Percentiles rank a stretch among this genome's conserved stretches.
Conservation (phyloP, 164 flowering plant species). For the grape (Vitis vinifera) region DNA sequence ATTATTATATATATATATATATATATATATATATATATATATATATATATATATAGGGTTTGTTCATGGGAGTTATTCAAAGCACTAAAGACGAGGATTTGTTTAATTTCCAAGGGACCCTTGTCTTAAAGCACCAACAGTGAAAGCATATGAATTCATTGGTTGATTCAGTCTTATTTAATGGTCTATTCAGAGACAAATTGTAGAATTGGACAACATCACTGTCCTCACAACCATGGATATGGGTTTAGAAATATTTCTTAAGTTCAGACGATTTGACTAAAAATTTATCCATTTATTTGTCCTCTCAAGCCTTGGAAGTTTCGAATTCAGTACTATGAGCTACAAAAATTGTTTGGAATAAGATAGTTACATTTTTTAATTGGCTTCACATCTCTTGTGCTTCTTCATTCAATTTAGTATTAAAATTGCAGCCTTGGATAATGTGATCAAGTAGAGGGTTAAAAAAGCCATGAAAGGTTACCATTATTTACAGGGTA, state of each 20-base stretch:
- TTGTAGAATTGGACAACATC: background rate
- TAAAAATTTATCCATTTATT: background rate
- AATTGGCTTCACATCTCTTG: too few relatives aligned
- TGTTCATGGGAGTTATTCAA: background rate
- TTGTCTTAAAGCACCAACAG: background rate
- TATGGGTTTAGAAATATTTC: background rate
- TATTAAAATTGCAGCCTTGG: background rate
- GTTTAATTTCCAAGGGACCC: too few relatives aligned
- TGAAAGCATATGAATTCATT: background rate
- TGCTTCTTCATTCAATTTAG: background rate
- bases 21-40: background rate
- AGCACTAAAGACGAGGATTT: background rate
- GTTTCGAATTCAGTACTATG: too few relatives aligned
- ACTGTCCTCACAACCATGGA: background rate
- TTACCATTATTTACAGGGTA: background rate
- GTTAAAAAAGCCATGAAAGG: background rate
- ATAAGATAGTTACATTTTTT: too few relatives aligned
- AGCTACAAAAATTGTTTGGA: too few relatives aligned
- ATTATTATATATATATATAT: too few relatives aligned
- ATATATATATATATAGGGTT: background rate
- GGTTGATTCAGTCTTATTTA: background rate
- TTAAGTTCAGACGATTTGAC: background rate
- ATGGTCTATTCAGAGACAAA: background rate
- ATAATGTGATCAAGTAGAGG: background rate
- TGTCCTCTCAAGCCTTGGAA: background rate